Base-by-base conservation (phyloP, 2,329 filamentous ascomycete species). In the Sclerotinia subarctica region DNA sequence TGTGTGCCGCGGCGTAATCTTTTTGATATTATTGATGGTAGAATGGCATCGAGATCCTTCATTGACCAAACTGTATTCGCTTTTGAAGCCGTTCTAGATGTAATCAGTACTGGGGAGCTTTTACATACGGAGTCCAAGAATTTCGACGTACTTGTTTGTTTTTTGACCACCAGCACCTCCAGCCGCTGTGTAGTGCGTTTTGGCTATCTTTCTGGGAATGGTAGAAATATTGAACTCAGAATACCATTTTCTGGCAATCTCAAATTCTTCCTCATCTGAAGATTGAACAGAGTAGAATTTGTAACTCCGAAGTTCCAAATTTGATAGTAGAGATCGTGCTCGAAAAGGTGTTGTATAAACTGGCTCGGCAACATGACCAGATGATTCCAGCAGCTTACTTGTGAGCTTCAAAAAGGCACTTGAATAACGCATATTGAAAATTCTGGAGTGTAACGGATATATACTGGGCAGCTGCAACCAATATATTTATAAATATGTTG, bases 131-230 rank as follows among this genome's bases (percentile, higher is more conserved):
- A 44, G 32, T 29, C 51, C 21, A 42, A 54, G 32, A 29, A 29
- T n/a, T 19, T 47, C 7, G 42, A 67, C 68, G 26, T 71, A 78
- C 77, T 77, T 78, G 65, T 78, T 78, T n/a, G 70, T 69, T 70
- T 78, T 76, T 64, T 78, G 77, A 17, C 77, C 77, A 35, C 77
- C 77, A 8, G 76, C 69, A 8, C 77, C 77, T 54, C 69, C 72
- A 10, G 76, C 72, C 10, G 70, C 65, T 24, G 72, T 70, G 57
- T 73, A 78, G 17, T 69, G 70, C 2, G 75, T 77, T 35, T 70
- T 72, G 11, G 72, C 70, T 21, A 76, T 69, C 47, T 74, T 76
- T 32, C 32, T 53, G 11, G 76, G 73, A 44, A 78, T 72, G 1
- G 72, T 72, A 2, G 68, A 59, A 32, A 70, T 60, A 10, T 71